A percentile compares a stretch with the other conserved stretches of the same genome.
Evolutionary conservation across 164 flowering plant genomes (phyloP).

Genomic region (Litsea cubeba): DNA sequence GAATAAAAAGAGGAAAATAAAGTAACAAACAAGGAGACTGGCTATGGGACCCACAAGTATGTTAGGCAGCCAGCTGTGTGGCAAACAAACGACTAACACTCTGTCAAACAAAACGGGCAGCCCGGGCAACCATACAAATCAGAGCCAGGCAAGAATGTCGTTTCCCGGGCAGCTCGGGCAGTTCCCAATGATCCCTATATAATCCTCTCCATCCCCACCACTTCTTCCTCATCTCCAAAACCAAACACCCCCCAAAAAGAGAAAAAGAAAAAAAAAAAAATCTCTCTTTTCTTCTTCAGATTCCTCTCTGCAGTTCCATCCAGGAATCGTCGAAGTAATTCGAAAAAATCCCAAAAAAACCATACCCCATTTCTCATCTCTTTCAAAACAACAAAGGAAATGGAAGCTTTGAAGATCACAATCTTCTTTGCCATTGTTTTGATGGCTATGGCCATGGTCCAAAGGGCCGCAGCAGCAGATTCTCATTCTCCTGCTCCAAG

Average conservation of each 20-base stretch:
- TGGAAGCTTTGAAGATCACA: constrained; percentile 37
- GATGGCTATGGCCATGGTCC: constrained; percentile 27
- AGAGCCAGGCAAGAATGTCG: no score
- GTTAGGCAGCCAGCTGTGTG: no score
- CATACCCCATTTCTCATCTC: neutral
- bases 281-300: neutral
- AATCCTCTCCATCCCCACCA: neutral
- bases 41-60: no score
- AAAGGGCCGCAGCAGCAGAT: constrained; percentile 21
- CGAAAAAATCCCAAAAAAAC: no score
- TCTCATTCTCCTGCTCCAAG: constrained; percentile 27
- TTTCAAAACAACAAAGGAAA: neutral
- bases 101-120: no score
- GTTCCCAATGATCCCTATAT: neutral
- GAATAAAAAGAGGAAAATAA: no score
- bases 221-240: neutral
- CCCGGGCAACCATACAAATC: no score
- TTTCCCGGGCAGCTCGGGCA: neutral
- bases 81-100: no score
- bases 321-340: neutral
- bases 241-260: neutral
- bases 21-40: no score
- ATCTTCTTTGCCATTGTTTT: neutral
- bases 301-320: neutral
- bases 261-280: neutral